Evolutionary conservation across 495 filamentous ascomycete genomes (phyloP), one percentile per base, ranked within the genome.

Genomic region (Penicillium dipodomyicola): DNA sequence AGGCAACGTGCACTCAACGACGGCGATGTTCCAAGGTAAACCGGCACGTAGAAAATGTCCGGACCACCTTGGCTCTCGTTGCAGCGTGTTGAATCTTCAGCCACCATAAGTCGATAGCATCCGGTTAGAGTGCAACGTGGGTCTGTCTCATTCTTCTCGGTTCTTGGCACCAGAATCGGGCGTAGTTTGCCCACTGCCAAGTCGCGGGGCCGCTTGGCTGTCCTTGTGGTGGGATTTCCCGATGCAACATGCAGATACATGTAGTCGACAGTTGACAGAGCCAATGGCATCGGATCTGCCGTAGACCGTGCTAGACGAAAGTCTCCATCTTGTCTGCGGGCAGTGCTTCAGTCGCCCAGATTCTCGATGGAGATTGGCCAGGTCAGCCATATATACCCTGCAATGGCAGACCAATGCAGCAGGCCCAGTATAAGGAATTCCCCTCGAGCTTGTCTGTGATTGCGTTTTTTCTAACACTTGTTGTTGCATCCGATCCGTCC

Each of bases 361-460:
- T 22, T 42, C 39, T 40, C 39, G 40, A 22, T 10, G 40, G 9
- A 22, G 40, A 42, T 22, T 17, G 40, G 17, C 8, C 7, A 20
- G 19, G 5, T 42, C 6, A 10, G 40, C 40, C 40, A 42, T 17
- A 42, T 42, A 22, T 42, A 42, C 19, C 19, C 40, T 42, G 17
- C 4, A 20, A 42, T 8, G 17, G 15, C 17, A 10, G 40, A 42
- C 40, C 40, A 42, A 42, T 42, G 17, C 17, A 42, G 40, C 19
- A 17, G 40, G 19, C 40, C 40, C 40, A 42, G 17, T 42, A 42
- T 42, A 42, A 42, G 7, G 40, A 42, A 22, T 22, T 42, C 8
- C 40, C 40, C 40, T 22, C 40, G 40, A 42, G 40, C 8, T 22
- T 42, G 40, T 42, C 40, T 42, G 40, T 42, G 40, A 42, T 42